Evolutionary conservation across 208 protist genomes (phyloP).

Genomic region (Strigomonas culicis): DNA sequence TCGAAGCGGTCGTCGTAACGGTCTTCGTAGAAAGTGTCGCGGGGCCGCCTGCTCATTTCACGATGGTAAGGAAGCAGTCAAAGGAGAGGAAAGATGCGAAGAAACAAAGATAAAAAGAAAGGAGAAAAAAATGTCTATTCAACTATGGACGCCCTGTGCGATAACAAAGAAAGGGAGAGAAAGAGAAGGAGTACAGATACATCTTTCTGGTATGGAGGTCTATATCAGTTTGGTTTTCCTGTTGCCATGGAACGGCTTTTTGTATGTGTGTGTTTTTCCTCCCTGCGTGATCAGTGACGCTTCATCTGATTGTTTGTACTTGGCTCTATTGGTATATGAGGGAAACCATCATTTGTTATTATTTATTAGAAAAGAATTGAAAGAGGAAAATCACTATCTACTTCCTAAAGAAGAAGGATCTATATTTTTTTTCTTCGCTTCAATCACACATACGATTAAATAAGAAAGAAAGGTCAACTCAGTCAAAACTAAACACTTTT

Average conservation of each 20-base stretch:
- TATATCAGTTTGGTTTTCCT: slow-evolving; percentile 15
- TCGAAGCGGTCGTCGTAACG: not conserved
- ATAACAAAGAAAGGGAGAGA: slow-evolving; percentile 8
- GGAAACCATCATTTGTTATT: slow-evolving; percentile 2
- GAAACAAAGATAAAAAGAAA: not conserved
- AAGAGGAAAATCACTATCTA: not conserved
- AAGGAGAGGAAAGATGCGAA: not conserved
- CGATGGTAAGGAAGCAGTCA: not conserved
- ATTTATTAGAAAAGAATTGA: slow-evolving; percentile 10
- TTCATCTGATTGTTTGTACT: not conserved
- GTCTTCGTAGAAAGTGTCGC: not conserved
- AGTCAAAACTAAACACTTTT: slow-evolving; percentile 15
- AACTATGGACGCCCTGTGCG: not conserved
- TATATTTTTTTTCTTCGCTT: slow-evolving; percentile 15
- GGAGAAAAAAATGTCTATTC: not conserved
- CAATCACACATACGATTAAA: not conserved
- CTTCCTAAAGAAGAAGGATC: slow-evolving; percentile 1
- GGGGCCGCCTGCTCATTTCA: not conserved
- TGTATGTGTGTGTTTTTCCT: not conserved
- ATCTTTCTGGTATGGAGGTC: not conserved
- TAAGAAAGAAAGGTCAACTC: slow-evolving; percentile 1
- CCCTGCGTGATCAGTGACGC: not conserved
- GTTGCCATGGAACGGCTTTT: not conserved
- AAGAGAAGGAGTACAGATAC: not conserved
- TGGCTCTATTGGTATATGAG: slow-evolving; percentile 1